These are phyloP conservation scores for Arthrobotrys megalospora DNA, from an alignment of 2,329 filamentous ascomycete genomes.

Conservation along the genomic window DNA sequence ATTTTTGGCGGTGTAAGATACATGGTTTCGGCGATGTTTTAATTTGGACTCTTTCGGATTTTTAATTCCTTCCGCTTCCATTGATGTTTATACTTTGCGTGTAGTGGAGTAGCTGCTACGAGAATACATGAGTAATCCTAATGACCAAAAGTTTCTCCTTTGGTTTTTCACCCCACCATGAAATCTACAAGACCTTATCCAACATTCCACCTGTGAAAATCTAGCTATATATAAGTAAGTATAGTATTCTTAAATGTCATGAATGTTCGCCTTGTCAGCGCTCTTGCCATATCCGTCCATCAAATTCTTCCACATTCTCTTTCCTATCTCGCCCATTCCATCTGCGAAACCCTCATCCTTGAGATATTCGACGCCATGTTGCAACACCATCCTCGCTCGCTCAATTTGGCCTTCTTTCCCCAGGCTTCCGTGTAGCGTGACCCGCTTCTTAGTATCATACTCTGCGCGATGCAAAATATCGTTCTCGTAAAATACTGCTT, in stretches of 20 bases:
- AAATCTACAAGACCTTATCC: neutral
- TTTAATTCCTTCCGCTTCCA: slow-evolving; percentile 24
- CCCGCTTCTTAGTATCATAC: slow-evolving; percentile 56
- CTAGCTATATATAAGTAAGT: neutral
- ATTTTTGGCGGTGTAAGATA: slow-evolving; percentile 44
- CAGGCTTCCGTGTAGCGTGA: slow-evolving; percentile 58
- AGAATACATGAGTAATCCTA: slow-evolving; percentile 57
- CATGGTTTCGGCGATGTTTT: slow-evolving; percentile 22
- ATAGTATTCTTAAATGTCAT: slow-evolving; percentile 22
- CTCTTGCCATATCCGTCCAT: slow-evolving; percentile 56
- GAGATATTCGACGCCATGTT: slow-evolving; percentile 60
- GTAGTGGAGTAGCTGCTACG: slow-evolving; percentile 44
- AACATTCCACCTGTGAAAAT: neutral
- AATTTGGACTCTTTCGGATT: slow-evolving; percentile 28
- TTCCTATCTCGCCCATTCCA: slow-evolving; percentile 45
- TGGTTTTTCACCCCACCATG: slow-evolving; percentile 19
- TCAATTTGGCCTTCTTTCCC: slow-evolving; percentile 49
- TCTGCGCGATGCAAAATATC: slow-evolving; percentile 60
- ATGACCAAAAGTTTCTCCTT: slow-evolving; percentile 49
- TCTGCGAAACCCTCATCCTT: slow-evolving; percentile 45
- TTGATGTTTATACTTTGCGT: slow-evolving; percentile 34
- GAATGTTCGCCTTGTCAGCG: slow-evolving; percentile 26
- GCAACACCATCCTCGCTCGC: slow-evolving; percentile 58
- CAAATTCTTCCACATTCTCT: slow-evolving; percentile 55
- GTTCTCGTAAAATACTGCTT: slow-evolving; percentile 62